A percentile compares a stretch with the other conserved stretches of the same genome.
phyloP scores from a whole-genome alignment of 2,329 filamentous ascomycete species.

The Penicillium olsonii region DNA sequence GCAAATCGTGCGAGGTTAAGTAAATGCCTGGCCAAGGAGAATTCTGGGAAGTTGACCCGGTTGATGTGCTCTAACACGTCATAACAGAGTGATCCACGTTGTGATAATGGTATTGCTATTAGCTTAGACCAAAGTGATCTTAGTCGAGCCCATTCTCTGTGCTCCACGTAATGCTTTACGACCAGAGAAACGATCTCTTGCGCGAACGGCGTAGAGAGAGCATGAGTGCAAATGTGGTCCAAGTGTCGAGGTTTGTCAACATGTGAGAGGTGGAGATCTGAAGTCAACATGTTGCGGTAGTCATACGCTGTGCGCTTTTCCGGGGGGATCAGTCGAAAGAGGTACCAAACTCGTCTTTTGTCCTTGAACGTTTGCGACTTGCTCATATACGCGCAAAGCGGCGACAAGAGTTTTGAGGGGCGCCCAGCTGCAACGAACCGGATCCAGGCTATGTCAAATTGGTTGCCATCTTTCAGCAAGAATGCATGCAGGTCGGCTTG shows the following conservation, averaged over 20 bases:
- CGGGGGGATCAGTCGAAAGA: slow-evolving; percentile 48
- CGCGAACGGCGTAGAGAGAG: slow-evolving; percentile 29
- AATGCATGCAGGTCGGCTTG: slow-evolving; percentile 20
- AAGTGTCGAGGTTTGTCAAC: slow-evolving; percentile 22
- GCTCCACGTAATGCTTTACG: slow-evolving; percentile 34
- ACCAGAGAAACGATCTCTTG: slow-evolving; percentile 28
- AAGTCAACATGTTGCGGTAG: slow-evolving; percentile 48
- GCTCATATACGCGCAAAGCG: slow-evolving; percentile 42
- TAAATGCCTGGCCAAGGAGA: slow-evolving; percentile 2
- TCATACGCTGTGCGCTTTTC: slow-evolving; percentile 42
- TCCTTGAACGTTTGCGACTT: slow-evolving; percentile 41
- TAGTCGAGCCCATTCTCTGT: slow-evolving; percentile 32
- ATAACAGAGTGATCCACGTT: not conserved
- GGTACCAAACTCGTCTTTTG: slow-evolving; percentile 43
- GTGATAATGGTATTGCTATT: not conserved
- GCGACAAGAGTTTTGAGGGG: slow-evolving; percentile 27
- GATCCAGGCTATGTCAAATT: slow-evolving; percentile 46
- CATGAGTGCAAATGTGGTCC: slow-evolving; percentile 45
- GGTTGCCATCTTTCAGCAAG: slow-evolving; percentile 14
- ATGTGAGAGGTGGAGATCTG: slow-evolving; percentile 42
- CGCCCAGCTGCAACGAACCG: slow-evolving; percentile 37
- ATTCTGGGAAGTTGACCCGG: not conserved
- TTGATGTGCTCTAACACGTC: not conserved
- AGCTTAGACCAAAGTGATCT: slow-evolving; percentile 22
- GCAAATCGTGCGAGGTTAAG: not conserved